Evolutionary conservation across 1,139 yeast species (phyloP).

Genomic region (Zygoascus meyerae): DNA sequence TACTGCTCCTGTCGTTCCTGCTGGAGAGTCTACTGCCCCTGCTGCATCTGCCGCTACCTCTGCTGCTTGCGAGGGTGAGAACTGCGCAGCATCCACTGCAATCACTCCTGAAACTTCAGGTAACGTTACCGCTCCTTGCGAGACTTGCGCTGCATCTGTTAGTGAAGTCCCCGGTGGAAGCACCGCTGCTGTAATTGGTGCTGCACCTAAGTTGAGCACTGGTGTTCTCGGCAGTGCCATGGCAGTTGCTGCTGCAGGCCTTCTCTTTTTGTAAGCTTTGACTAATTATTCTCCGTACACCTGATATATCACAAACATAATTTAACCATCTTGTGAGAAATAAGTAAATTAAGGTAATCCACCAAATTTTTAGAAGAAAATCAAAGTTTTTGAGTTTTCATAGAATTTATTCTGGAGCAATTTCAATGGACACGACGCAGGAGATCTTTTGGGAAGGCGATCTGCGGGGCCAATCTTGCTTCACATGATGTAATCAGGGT

Average conservation of each 20-base stretch:
- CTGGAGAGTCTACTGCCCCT: not conserved
- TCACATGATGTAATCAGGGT: no score
- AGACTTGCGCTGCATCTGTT: not conserved
- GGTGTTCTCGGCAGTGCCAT: slow-evolving; percentile 8
- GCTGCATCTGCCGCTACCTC: not conserved
- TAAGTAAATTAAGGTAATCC: no score
- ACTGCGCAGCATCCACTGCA: not conserved
- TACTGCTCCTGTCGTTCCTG: not conserved
- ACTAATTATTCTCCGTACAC: no score
- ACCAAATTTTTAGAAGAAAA: no score
- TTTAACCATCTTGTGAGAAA: no score
- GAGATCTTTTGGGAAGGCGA: no score
- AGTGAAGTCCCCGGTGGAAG: no score
- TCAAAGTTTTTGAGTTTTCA: no score
- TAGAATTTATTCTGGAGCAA: no score
- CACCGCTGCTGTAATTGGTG: not conserved
- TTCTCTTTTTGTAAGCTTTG: slow-evolving; percentile 12
- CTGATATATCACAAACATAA: no score
- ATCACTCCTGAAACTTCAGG: not conserved
- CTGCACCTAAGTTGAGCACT: slow-evolving; percentile 8
- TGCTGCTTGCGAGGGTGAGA: not conserved
- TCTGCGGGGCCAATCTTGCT: no score
- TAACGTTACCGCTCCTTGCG: not conserved
- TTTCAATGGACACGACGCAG: no score
- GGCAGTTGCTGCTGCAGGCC: slow-evolving; percentile 11